Evolutionary conservation across 2,329 filamentous ascomycete species (phyloP).

Genomic region (Xylaria sp.): DNA sequence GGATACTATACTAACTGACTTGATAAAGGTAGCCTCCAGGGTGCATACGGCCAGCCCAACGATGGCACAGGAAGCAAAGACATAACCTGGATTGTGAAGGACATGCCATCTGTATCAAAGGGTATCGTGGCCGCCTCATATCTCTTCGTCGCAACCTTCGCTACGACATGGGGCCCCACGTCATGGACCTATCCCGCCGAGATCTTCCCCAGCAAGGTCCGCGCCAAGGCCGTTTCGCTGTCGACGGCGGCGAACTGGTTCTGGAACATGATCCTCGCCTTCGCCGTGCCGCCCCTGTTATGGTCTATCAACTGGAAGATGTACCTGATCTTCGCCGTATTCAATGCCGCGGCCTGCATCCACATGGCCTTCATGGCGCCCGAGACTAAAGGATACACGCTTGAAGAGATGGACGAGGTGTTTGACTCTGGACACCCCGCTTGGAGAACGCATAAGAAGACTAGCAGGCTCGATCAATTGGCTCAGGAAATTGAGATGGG

Average conservation of each 20-base stretch:
- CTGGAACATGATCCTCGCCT: constrained; percentile 67
- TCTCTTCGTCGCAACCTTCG: constrained; percentile 76
- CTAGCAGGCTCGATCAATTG: constrained; percentile 58
- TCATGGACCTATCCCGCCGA: constrained; percentile 68
- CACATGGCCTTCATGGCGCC: constrained; percentile 73
- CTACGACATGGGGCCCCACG: constrained; percentile 54
- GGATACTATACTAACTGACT: constrained; percentile 14
- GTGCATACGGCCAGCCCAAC: constrained; percentile 65
- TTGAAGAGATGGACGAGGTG: constrained; percentile 81
- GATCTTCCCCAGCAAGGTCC: constrained; percentile 69
- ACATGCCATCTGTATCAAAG: constrained; percentile 64
- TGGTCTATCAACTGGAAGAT: constrained; percentile 69
- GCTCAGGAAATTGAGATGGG: constrained; percentile 60
- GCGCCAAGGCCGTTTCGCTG: constrained; percentile 71
- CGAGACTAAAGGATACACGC: constrained; percentile 76
- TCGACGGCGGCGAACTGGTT: constrained; percentile 70
- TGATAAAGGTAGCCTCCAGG: constrained; percentile 63
- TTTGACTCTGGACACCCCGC: constrained; percentile 70
- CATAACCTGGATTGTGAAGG: constrained; percentile 67
- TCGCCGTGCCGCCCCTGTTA: constrained; percentile 61
- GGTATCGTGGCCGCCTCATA: constrained; percentile 77
- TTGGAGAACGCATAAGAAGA: constrained; percentile 62
- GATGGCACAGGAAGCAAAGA: constrained; percentile 53
- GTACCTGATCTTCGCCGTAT: constrained; percentile 80
- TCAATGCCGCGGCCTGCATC: constrained; percentile 74